Evolutionary conservation across 192 early-diverging fungal genomes (phyloP).

Genomic region (Obelidium mucronatum): DNA sequence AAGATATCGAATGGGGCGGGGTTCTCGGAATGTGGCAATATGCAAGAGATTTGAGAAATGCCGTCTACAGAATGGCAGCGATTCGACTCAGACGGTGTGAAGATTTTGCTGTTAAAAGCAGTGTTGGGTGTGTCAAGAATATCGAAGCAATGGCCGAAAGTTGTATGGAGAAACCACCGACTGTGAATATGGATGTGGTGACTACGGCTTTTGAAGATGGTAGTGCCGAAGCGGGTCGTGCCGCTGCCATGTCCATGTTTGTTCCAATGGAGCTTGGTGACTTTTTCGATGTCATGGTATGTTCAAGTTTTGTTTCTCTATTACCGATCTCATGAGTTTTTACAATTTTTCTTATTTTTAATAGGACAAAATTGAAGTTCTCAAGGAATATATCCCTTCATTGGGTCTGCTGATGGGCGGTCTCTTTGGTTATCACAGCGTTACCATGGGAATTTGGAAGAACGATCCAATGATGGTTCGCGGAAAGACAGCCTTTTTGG

Average conservation of each 20-base stretch:
- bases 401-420: conserved; percentile 51
- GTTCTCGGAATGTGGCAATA: conserved; percentile 87
- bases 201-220: conserved; percentile 46
- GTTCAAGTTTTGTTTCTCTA: not conserved
- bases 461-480: conserved; percentile 25
- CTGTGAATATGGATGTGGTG: conserved; percentile 43
- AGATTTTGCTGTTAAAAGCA: conserved; percentile 48
- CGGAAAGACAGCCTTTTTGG: conserved; percentile 55
- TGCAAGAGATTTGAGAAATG: conserved; percentile 75
- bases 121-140: conserved; percentile 43
- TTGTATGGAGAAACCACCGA: conserved; percentile 47
- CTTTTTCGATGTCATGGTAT: conserved; percentile 55
- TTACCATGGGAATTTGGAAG: conserved; percentile 37
- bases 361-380: conserved; percentile 58
- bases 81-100: conserved; percentile 48
- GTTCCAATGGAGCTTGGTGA: conserved; percentile 55
- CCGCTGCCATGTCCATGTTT: conserved; percentile 31
- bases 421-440: conserved; percentile 53
- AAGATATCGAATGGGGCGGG: conserved; percentile 80
- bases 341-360: not conserved
- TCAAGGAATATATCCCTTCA: conserved; percentile 59
- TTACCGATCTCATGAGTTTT: too few relatives aligned
- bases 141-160: conserved; percentile 46
- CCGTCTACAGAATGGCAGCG: conserved; percentile 50
- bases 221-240: conserved; percentile 33